phyloP scores from a whole-genome alignment of 192 early-diverging fungal species.

The Ambispora gerdemannii region DNA sequence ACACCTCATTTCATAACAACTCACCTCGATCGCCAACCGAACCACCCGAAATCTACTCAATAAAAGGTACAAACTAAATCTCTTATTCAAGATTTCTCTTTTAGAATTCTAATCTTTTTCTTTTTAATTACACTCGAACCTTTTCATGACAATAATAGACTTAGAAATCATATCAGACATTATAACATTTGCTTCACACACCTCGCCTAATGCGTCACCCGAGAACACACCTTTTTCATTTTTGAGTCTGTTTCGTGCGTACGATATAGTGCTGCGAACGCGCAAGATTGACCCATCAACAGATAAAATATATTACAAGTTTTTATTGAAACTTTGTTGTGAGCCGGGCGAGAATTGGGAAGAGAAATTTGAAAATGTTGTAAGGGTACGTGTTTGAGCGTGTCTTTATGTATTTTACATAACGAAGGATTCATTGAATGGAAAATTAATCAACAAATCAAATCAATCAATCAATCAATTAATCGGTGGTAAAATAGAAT shows the following conservation, averaged over 20 bases:
- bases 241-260: slow-evolving; percentile 17
- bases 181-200: slow-evolving; percentile 19
- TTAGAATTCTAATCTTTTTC: too few relatives aligned
- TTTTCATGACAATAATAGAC: slow-evolving; percentile 11
- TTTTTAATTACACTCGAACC: too few relatives aligned
- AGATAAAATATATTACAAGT: slow-evolving; percentile 23
- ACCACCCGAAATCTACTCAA: too few relatives aligned
- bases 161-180: slow-evolving; percentile 22
- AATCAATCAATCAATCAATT: too few relatives aligned
- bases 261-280: slow-evolving; percentile 24
- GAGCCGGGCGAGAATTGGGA: background rate
- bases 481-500: too few relatives aligned
- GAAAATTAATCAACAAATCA: too few relatives aligned
- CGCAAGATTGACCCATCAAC: slow-evolving; percentile 8
- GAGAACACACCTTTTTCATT: slow-evolving; percentile 6
- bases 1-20: too few relatives aligned
- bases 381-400: slow-evolving; percentile 14
- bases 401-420: too few relatives aligned
- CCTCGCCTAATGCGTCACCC: background rate
- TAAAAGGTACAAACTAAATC: too few relatives aligned
- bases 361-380: slow-evolving; percentile 17
- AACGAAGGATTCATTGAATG: too few relatives aligned
- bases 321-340: slow-evolving; percentile 6
- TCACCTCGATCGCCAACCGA: too few relatives aligned
- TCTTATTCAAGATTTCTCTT: too few relatives aligned